A percentile compares a stretch with the other conserved stretches of the same genome.
Conservation (phyloP, 257 asterid species). For the Solanum etuberosum region DNA sequence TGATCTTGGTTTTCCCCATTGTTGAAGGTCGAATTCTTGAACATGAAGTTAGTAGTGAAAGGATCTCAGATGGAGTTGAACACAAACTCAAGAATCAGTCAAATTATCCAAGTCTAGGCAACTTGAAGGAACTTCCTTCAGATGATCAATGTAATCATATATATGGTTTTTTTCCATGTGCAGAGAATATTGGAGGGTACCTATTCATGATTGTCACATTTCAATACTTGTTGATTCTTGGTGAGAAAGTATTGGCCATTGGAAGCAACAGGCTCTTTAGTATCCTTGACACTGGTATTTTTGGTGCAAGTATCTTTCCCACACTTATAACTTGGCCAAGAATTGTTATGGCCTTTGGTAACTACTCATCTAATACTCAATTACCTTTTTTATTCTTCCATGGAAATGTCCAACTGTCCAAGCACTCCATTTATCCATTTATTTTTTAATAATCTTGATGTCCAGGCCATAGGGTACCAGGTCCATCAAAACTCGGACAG, state of each 20-base stretch:
- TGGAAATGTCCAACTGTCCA: too few relatives aligned
- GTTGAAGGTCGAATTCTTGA: slow-evolving; percentile 14
- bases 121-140: not conserved
- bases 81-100: not conserved
- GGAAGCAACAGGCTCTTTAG: slow-evolving; percentile 34
- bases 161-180: slow-evolving; percentile 22
- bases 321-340: slow-evolving; percentile 27
- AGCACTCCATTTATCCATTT: not conserved
- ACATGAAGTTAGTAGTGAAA: not conserved
- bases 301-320: slow-evolving; percentile 29
- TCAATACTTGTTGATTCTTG: slow-evolving; percentile 28
- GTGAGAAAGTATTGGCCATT: slow-evolving; percentile 12
- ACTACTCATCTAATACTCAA: not conserved
- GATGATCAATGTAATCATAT: slow-evolving; percentile 14
- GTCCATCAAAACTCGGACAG: not conserved
- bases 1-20: not conserved
- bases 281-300: slow-evolving; percentile 33
- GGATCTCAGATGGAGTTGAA: slow-evolving; percentile 25
- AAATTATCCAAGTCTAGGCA: not conserved
- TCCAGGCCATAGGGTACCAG: not conserved
- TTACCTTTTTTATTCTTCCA: not conserved
- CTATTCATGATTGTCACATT: slow-evolving; percentile 20
- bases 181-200: slow-evolving; percentile 34
- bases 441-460: not conserved
- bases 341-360: slow-evolving; percentile 31